Evolutionary conservation across 345 rosid genomes (phyloP).

Genomic region (Jatropha curcas): DNA sequence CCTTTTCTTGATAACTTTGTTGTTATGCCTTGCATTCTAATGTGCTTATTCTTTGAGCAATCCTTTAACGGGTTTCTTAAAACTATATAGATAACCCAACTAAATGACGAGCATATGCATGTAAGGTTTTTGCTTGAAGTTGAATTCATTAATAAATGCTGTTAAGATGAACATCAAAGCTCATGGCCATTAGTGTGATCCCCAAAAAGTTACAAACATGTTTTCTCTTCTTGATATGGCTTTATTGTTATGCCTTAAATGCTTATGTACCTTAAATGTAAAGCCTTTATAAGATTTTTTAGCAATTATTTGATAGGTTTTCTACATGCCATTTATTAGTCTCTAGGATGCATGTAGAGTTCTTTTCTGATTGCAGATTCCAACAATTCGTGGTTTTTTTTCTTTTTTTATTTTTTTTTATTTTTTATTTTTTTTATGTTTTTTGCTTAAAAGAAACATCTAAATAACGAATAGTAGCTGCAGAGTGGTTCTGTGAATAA

Average conservation of each 20-base stretch:
- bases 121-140: background rate
- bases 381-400: background rate
- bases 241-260: too few species aligned
- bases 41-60: background rate
- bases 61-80: background rate
- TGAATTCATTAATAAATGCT: background rate
- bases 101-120: background rate
- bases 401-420: too few species aligned
- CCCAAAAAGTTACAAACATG: too few species aligned
- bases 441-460: too few species aligned
- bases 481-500: constrained; percentile 72
- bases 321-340: background rate
- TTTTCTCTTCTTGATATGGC: too few species aligned
- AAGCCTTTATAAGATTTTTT: too few species aligned
- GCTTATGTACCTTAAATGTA: too few species aligned
- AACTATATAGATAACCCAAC: background rate
- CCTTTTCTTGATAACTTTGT: background rate
- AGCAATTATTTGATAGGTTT: background rate
- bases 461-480: constrained; percentile 23
- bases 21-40: background rate
- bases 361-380: constrained; percentile 4
- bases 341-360: background rate
- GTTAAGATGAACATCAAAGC: background rate
- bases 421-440: too few species aligned
- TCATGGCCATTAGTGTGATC: background rate